phyloP scores from a whole-genome alignment of 2,329 filamentous ascomycete species.

The Cladosporium sphaerospermum region DNA sequence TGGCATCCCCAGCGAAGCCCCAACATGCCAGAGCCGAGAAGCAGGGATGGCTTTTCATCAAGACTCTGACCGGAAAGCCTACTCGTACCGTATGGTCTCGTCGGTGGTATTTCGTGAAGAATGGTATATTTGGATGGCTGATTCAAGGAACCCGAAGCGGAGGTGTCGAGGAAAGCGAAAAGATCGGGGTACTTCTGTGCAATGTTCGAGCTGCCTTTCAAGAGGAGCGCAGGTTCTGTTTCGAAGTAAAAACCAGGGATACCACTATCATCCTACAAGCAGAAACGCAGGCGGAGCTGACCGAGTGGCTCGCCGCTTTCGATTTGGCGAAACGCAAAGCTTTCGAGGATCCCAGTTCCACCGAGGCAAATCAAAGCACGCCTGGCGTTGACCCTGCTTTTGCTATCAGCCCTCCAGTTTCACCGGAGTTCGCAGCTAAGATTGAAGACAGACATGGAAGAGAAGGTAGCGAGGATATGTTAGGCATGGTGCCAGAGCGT shows the following conservation, averaged over 20 bases:
- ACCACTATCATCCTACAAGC: conserved; percentile 83
- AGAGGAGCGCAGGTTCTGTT: conserved; percentile 93
- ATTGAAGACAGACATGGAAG: conserved; percentile 59
- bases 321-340: conserved; percentile 91
- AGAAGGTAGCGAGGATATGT: conserved; percentile 49
- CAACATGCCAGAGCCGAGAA: conserved; percentile 57
- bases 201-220: conserved; percentile 84
- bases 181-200: conserved; percentile 90
- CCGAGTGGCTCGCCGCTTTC: conserved; percentile 89
- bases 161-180: conserved; percentile 90
- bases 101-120: conserved; percentile 92
- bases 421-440: conserved; percentile 86
- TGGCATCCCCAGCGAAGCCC: conserved; percentile 48
- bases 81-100: conserved; percentile 83
- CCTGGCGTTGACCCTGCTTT: conserved; percentile 66
- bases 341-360: conserved; percentile 63
- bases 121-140: conserved; percentile 93
- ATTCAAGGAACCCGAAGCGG: conserved; percentile 71
- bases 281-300: conserved; percentile 86
- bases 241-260: conserved; percentile 97
- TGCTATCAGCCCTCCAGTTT: conserved; percentile 79
- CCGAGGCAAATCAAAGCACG: conserved; percentile 36
- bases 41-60: conserved; percentile 88
- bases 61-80: conserved; percentile 78
- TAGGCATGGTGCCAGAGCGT: conserved; percentile 58